These are phyloP conservation scores for Barnettozyma hawaiiensis DNA, from an alignment of 1,139 yeast species.

Conservation along the genomic window DNA sequence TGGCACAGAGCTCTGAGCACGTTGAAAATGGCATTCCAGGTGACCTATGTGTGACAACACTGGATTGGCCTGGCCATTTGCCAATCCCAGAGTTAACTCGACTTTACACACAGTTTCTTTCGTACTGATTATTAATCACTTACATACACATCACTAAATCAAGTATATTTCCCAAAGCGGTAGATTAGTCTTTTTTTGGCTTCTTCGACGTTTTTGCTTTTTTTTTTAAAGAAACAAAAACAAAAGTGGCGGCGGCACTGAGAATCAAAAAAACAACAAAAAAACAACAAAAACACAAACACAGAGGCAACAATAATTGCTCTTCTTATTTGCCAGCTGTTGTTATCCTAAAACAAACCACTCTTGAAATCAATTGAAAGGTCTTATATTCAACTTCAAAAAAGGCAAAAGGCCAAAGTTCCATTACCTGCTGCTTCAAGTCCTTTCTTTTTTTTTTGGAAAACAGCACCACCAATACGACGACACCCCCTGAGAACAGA, in stretches of 20 bases:
- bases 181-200: not conserved
- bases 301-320: too few species aligned
- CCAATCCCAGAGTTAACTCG: too few species aligned
- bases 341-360: not conserved
- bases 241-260: conserved; percentile 1
- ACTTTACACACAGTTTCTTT: too few species aligned
- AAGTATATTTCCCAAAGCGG: not conserved
- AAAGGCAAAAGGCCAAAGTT: too few species aligned
- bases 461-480: too few species aligned
- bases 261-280: too few species aligned
- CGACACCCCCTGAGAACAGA: too few species aligned
- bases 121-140: not conserved
- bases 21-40: conserved; percentile 17
- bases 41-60: conserved; percentile 14
- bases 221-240: not conserved
- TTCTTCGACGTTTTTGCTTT: not conserved
- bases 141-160: not conserved
- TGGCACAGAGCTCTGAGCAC: conserved; percentile 9
- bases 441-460: too few species aligned
- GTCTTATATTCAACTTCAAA: too few species aligned
- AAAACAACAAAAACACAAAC: too few species aligned
- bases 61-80: too few species aligned
- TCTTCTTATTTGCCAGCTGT: not conserved
- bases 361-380: not conserved
- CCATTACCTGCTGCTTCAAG: too few species aligned